Conservation (phyloP, 306 rosid species). For the Mucuna pruriens region DNA sequence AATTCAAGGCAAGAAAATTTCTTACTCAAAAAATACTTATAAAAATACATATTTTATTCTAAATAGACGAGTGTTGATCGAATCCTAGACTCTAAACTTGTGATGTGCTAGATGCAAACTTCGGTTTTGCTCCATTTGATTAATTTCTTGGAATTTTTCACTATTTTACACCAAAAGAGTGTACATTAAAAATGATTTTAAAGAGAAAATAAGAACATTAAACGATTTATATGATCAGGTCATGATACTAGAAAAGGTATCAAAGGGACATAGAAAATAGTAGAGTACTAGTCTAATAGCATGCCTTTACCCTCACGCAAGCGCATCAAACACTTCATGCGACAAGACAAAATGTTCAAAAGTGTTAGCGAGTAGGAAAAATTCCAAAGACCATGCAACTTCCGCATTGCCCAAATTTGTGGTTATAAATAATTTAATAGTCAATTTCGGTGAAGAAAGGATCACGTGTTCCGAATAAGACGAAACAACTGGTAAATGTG, state of each 20-base stretch:
- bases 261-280: neutral
- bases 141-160: too few species aligned
- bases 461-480: conserved; percentile 32
- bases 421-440: conserved; percentile 19
- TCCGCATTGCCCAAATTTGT: conserved; percentile 2
- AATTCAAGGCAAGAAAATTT: too few species aligned
- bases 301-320: neutral
- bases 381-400: neutral
- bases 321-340: neutral
- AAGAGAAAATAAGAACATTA: neutral
- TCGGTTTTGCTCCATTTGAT: too few species aligned
- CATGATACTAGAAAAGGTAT: neutral
- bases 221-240: neutral
- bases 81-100: too few species aligned
- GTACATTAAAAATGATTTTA: neutral
- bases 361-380: neutral
- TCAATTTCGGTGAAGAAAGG: conserved; percentile 8
- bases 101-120: too few species aligned
- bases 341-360: conserved; percentile 21
- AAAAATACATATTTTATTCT: too few species aligned
- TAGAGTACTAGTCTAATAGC: neutral
- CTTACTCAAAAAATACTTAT: too few species aligned
- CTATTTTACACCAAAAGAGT: neutral
- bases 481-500: conserved; percentile 34
- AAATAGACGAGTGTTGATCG: too few species aligned